Conservation (phyloP, 2,329 filamentous ascomycete genomes). For the Fusarium anguioides region DNA sequence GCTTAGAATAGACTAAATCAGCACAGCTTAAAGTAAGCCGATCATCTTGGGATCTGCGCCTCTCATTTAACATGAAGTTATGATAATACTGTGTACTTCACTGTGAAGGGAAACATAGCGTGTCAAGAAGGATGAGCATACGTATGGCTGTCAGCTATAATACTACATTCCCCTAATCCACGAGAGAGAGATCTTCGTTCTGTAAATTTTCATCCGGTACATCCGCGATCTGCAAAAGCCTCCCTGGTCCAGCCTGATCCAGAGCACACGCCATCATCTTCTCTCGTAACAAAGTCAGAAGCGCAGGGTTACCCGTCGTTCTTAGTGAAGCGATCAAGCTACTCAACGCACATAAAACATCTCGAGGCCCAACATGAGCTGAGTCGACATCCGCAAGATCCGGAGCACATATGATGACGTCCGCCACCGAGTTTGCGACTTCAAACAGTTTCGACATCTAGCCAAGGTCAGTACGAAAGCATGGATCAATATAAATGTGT, state of each 20-base stretch:
- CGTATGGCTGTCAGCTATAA: too few relatives aligned
- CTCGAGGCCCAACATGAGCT: constrained; percentile 11
- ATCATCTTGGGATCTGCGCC: too few relatives aligned
- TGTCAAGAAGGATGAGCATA: too few relatives aligned
- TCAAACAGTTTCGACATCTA: constrained; percentile 28
- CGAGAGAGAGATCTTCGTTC: neutral
- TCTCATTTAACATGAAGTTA: neutral
- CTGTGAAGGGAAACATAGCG: too few relatives aligned
- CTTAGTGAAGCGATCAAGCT: constrained; percentile 17
- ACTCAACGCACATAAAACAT: constrained; percentile 12
- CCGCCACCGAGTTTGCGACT: constrained; percentile 26
- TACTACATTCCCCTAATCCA: too few relatives aligned
- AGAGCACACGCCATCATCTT: constrained; percentile 25
- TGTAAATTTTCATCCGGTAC: neutral
- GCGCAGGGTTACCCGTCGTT: constrained; percentile 13
- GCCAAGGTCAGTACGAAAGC: neutral
- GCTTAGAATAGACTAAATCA: neutral
- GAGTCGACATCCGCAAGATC: constrained; percentile 17
- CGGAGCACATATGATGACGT: constrained; percentile 26
- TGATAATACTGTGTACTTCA: neutral
- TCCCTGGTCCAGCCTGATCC: constrained; percentile 2
- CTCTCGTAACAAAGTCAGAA: constrained; percentile 9
- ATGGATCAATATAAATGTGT: fast-evolving
- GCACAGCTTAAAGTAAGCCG: neutral
- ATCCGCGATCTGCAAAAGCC: constrained; percentile 14